phyloP scores from a whole-genome alignment of 176 grass and related monocot genomes.

The Canna indica region DNA sequence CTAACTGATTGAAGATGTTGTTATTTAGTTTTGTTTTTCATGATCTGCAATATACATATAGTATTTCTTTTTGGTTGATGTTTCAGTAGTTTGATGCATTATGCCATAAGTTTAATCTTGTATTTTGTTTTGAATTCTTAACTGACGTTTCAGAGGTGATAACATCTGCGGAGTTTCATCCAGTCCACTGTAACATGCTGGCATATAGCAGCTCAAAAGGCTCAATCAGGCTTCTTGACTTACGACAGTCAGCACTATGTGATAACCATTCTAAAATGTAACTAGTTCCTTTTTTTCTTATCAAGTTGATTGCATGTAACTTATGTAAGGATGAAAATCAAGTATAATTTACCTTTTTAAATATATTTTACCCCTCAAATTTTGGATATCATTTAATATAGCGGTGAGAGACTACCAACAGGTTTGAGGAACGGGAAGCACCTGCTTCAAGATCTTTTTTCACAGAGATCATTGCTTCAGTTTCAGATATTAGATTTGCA shows the following conservation, averaged over 20 bases:
- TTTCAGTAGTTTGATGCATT: not conserved
- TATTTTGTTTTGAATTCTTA: not conserved
- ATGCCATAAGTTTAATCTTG: not conserved
- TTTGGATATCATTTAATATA: constrained; percentile 1
- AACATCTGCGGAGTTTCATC: constrained; percentile 96
- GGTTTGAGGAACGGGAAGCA: constrained; percentile 84
- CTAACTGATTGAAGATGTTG: not conserved
- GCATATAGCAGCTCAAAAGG: constrained; percentile 99
- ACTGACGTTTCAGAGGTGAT: constrained; percentile 69
- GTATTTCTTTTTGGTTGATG: not conserved
- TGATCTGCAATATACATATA: not conserved
- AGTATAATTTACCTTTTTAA: not conserved
- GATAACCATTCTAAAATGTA: constrained; percentile 96
- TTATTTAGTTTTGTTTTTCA: no score
- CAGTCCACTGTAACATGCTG: constrained; percentile 77
- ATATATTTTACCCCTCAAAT: not conserved
- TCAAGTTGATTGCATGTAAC: not conserved
- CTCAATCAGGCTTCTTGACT: constrained; percentile 94
- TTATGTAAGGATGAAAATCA: not conserved
- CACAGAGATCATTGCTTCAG: constrained; percentile 97
- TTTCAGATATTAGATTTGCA: constrained; percentile 94
- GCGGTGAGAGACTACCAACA: constrained; percentile 25
- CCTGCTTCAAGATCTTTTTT: constrained; percentile 91
- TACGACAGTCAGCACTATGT: constrained; percentile 82
- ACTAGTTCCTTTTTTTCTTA: constrained; percentile 20